Evolutionary conservation across 2,329 filamentous ascomycete species (phyloP), one percentile per base, ranked within the genome.

Genomic region (Saccharata proteae): DNA sequence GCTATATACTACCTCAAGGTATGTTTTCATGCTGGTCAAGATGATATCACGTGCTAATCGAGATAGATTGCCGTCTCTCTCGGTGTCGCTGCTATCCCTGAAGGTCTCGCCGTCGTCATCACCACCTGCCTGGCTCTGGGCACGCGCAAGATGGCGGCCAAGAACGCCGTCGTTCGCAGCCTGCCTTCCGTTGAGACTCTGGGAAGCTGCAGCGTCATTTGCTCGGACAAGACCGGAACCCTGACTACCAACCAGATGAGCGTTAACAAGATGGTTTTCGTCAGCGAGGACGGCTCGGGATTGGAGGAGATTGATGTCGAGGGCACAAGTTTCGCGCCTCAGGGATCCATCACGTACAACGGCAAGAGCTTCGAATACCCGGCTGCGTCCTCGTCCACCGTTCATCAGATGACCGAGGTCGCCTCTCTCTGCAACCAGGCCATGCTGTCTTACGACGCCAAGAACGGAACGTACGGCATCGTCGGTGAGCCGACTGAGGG

Each of bases 201-300:
- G 32, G 90, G 90, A 52, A 98, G 90, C 69, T 98, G 90, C 72
- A 98, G 90, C 50, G 86, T 98, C 35, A 94, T 98, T 54, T 98
- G 92, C 66, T 98, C 92, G 4, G 90, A 98, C 67, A 98, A 98
- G 69, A 98, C 90, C 4, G 92, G 90, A 45, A 98, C 90, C 29
- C 63, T 98, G 52, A 98, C 90, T 8, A 98, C 90, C 23, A 98
- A 98, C 62, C 86, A 96, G 61, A 98, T 98, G 90, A 96, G 90
- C 51, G 90, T 94, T 35, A 90, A 77, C 65, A 93, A 88, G 60
- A 62, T 96, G 34, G 81, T 93, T 28, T 83, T 86, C 52, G 67
- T 98, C 43, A 77, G 73, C 46, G 74, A 80, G 43, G 58, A 71
- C 37, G 86, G 83, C 29, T 71, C 64, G 32, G 77, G 73, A 36